These are phyloP conservation scores for Sclerotinia sclerotiorum DNA, from an alignment of 2,329 filamentous ascomycete species.

Conservation along the genomic window DNA sequence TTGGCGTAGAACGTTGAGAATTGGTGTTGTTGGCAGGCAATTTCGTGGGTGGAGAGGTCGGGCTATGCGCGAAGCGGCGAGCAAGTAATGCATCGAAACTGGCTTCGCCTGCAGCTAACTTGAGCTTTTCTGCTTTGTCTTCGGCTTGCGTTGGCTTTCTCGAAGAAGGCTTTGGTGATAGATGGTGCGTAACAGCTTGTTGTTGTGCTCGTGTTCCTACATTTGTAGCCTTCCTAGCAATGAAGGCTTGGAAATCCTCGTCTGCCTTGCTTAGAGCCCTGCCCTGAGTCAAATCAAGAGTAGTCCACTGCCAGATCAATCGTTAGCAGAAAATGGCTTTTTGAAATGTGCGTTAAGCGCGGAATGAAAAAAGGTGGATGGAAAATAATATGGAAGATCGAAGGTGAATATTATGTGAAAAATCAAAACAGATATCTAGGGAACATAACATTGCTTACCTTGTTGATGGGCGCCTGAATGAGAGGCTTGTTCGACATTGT, in stretches of 20 bases:
- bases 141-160: slow-evolving; percentile 3
- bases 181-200: background rate
- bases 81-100: background rate
- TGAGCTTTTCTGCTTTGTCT: background rate
- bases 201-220: background rate
- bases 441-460: background rate
- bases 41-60: background rate
- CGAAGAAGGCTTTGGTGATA: background rate
- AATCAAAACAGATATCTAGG: background rate
- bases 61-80: background rate
- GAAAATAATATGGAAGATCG: background rate
- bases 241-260: slow-evolving; percentile 21
- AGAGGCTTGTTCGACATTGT: slow-evolving; percentile 20
- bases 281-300: background rate
- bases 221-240: background rate
- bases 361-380: background rate
- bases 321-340: background rate
- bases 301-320: slow-evolving; percentile 7
- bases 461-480: slow-evolving; percentile 8
- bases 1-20: background rate
- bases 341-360: background rate
- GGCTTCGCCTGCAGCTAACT: slow-evolving; percentile 12
- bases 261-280: slow-evolving; percentile 20
- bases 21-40: background rate
- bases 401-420: background rate